Base-by-base conservation (phyloP, 2,329 filamentous ascomycete species). In the Phialemoniopsis sp. region DNA sequence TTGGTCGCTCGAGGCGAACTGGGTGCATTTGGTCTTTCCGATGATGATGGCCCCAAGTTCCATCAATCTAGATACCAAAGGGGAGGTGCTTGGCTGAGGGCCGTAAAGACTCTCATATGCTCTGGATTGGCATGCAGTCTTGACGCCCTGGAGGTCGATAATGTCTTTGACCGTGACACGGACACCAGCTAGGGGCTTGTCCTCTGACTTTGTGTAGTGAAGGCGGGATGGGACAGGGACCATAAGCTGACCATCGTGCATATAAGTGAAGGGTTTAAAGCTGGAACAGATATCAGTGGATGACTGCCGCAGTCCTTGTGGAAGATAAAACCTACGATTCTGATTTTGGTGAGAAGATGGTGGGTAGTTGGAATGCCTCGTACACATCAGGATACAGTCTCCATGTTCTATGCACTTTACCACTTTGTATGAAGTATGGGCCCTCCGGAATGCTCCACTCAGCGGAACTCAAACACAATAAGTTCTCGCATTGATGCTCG, bases 1-100 rank as follows among this genome's bases (percentile, higher is more conserved):
- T n/a, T 44, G 28, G 17, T 44, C 42, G 18, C 38, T 35, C 9
- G 35, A 35, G 4, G 42, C 42, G 21, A 44, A 44, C 13, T 32
- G 14, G 3, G 42, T 40, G 18, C 31, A 32, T 15, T 44, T 44
- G 3, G 32, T 30, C 16, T 44, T 44, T n/a, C 42, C 42, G 14
- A 38, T 26, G 10, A 3, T 14, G n/a, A n/a, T n/a, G n/a, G n/a
- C n/a, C n/a, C n/a, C n/a, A n/a, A n/a, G n/a, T n/a, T n/a, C 13
- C 5, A 36, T 21, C 15, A 40, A 18, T 16, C 9, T 4, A 4
- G 14, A 21, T 5, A 32, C 18, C 3, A 36, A 13, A 14, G 12
- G 8, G 8, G 38, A 33, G 14, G 28, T 40, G n/a, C 13, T 36
- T 19, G 5, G 3, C 16, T 12, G 28, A 16, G 3, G 38, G 33